Evolutionary conservation across 257 asterid genomes (phyloP).

Genomic region (Nicotiana attenuata): DNA sequence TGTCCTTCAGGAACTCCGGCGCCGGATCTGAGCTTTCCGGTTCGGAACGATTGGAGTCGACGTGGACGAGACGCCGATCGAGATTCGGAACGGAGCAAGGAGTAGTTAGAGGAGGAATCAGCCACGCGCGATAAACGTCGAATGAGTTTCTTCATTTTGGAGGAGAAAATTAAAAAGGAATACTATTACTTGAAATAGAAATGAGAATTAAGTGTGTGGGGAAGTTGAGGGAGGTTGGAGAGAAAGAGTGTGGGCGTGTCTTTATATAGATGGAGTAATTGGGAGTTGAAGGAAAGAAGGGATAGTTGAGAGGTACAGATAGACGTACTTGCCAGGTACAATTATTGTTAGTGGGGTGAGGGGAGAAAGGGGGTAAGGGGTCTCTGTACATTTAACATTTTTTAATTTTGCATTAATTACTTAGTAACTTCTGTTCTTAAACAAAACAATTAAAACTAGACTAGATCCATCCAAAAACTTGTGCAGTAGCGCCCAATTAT

Average conservation of each 20-base stretch:
- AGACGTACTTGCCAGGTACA: conserved; percentile 53
- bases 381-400: neutral
- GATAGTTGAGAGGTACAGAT: conserved; percentile 49
- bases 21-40: conserved; percentile 11
- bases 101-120: conserved; percentile 68
- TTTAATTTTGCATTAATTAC: neutral
- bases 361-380: neutral
- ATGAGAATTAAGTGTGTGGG: conserved; percentile 7
- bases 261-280: conserved; percentile 7
- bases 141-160: conserved; percentile 62
- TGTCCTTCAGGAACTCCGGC: conserved; percentile 77
- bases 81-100: conserved; percentile 38
- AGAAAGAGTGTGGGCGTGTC: neutral
- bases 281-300: conserved; percentile 4
- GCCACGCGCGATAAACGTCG: conserved; percentile 57
- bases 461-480: neutral
- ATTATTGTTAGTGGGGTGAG: neutral
- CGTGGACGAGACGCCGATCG: conserved; percentile 26
- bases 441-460: neutral
- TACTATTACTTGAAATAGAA: neutral
- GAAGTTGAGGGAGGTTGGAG: neutral
- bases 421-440: neutral
- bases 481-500: neutral
- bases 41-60: conserved; percentile 22
- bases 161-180: neutral